Percentiles rank a stretch among this genome's conserved stretches.
phyloP scores from a whole-genome alignment of 768 basidiomycete genomes.

The Cubamyces lactineus region DNA sequence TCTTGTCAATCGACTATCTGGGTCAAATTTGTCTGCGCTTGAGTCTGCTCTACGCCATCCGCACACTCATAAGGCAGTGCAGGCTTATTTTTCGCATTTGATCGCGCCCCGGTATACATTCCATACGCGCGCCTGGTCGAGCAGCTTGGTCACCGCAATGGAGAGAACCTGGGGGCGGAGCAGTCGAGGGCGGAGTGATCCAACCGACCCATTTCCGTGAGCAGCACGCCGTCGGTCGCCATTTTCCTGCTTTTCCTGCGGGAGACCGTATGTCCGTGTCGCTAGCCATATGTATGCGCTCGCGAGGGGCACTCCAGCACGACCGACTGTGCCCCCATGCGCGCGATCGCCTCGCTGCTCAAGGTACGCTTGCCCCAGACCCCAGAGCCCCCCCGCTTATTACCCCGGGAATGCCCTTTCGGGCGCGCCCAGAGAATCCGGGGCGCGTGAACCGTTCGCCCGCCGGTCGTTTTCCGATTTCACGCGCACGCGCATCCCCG shows the following conservation, averaged over 20 bases:
- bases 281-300: neutral
- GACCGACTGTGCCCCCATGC: neutral
- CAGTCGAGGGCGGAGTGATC: neutral
- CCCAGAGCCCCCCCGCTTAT: neutral
- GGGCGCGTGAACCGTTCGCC: constrained; percentile 1
- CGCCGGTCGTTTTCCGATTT: neutral
- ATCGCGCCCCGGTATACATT: too few relatives aligned
- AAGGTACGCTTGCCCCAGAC: constrained; percentile 12
- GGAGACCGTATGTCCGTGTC: neutral
- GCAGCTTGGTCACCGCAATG: too few relatives aligned
- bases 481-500: neutral
- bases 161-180: neutral
- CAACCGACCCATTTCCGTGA: constrained; percentile 16
- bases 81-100: too few relatives aligned
- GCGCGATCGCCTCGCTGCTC: neutral
- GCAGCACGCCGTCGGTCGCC: neutral
- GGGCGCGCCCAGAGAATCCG: neutral
- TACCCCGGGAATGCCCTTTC: neutral
- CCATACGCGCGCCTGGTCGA: too few relatives aligned
- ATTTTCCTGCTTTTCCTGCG: constrained; percentile 5
- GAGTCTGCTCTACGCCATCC: too few relatives aligned
- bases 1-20: too few relatives aligned
- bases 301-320: neutral
- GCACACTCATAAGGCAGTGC: too few relatives aligned
- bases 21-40: too few relatives aligned